Conservation (phyloP, 2,329 filamentous ascomycete species). For the Talaromyces islandicus region DNA sequence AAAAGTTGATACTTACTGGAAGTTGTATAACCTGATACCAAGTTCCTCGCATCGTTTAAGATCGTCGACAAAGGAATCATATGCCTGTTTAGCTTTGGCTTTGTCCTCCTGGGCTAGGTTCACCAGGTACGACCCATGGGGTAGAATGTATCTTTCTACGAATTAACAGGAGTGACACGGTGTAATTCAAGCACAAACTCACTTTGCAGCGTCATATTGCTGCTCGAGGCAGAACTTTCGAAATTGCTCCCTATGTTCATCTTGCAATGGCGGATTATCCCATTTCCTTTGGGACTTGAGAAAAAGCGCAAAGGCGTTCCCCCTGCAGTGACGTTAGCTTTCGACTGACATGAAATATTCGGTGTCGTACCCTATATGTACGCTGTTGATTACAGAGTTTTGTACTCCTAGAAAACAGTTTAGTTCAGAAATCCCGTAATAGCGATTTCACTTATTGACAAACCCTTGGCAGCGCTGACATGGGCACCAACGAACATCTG, state of each 20-base stretch:
- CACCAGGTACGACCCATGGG: conserved; percentile 93
- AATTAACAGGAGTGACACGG: not conserved
- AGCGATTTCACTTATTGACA: conserved; percentile 17
- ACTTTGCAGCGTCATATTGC: conserved; percentile 62
- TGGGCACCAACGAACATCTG: conserved; percentile 89
- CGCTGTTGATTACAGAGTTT: conserved; percentile 72
- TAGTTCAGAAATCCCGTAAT: not conserved
- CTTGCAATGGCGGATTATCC: conserved; percentile 70
- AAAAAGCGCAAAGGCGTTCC: conserved; percentile 90
- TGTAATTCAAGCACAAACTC: conserved; percentile 9
- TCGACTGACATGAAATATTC: not conserved
- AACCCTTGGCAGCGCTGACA: conserved; percentile 82
- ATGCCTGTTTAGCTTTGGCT: conserved; percentile 77
- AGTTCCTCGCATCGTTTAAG: conserved; percentile 76
- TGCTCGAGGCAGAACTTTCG: conserved; percentile 61
- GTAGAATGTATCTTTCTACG: conserved; percentile 60
- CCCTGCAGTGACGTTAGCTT: conserved; percentile 42
- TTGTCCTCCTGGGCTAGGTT: conserved; percentile 84
- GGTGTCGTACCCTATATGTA: conserved; percentile 59
- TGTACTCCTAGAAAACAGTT: conserved; percentile 62
- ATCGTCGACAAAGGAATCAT: conserved; percentile 80
- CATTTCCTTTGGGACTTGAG: conserved; percentile 96
- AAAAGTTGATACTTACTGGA: conserved; percentile 55
- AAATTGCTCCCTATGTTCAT: conserved; percentile 65
- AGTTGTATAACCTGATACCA: conserved; percentile 92